Conservation (phyloP, 495 filamentous ascomycete species). For the Tuber borchii region DNA sequence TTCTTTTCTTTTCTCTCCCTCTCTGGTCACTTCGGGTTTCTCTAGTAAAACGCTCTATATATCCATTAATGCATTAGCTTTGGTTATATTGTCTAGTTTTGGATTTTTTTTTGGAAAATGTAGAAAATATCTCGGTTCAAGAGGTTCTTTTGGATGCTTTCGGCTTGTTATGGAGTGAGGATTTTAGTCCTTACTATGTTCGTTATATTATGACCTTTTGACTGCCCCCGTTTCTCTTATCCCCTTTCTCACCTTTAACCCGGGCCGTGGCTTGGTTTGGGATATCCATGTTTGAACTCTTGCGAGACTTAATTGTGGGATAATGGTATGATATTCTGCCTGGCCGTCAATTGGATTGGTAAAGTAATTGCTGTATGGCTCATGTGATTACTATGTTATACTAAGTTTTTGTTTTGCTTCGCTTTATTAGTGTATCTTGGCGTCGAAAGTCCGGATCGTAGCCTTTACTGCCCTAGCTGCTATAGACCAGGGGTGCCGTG, state of each 20-base stretch:
- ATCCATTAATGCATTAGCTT: background rate
- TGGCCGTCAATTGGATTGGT: background rate
- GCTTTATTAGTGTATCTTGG: background rate
- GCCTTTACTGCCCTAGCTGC: background rate
- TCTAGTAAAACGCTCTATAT: conserved; percentile 3
- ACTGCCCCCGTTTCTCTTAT: background rate
- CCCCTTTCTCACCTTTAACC: background rate
- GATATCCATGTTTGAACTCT: background rate
- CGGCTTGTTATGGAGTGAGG: background rate
- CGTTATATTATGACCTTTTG: background rate
- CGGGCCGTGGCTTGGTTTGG: background rate
- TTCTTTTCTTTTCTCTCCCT: background rate
- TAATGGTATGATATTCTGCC: background rate
- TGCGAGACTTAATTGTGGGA: background rate
- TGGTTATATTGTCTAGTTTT: background rate
- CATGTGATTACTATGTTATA: background rate
- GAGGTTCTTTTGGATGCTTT: background rate
- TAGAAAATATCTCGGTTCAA: background rate
- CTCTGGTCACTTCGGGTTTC: background rate
- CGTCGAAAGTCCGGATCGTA: background rate
- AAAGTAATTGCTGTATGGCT: background rate
- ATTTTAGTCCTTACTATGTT: background rate
- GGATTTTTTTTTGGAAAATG: background rate
- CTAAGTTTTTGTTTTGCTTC: background rate
- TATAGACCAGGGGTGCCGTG: background rate